A percentile compares a stretch with the other conserved stretches of the same genome.
Evolutionary conservation across 2,329 filamentous ascomycete species (phyloP).

Genomic region (Pestalotiopsis sp.): DNA sequence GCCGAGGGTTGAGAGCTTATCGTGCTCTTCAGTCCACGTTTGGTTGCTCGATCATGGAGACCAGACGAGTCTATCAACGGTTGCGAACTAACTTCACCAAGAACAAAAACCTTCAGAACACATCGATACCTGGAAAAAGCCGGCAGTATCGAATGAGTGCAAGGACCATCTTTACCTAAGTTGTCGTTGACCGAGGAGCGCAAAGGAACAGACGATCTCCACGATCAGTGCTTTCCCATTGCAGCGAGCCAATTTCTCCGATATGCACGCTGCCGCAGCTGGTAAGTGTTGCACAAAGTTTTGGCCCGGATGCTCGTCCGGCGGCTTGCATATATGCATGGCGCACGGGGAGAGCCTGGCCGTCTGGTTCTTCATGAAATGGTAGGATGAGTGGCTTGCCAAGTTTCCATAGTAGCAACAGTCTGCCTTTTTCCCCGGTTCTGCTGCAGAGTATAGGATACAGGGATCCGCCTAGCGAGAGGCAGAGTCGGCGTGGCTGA

Average conservation of each 20-base stretch:
- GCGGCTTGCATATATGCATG: not conserved
- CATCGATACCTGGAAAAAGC: too few relatives aligned
- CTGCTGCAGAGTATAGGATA: constrained; percentile 3
- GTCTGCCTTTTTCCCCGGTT: not conserved
- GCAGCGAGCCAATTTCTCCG: not conserved
- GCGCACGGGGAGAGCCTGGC: not conserved
- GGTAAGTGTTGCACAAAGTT: not conserved
- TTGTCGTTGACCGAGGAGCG: not conserved
- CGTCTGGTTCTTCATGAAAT: not conserved
- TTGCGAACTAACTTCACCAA: not conserved
- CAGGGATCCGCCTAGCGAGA: constrained; percentile 2
- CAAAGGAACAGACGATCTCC: not conserved
- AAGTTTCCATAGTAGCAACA: not conserved
- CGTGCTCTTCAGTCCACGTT: not conserved
- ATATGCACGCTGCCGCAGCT: not conserved
- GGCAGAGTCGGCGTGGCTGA: not conserved
- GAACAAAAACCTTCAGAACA: too few relatives aligned
- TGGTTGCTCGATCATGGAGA: not conserved
- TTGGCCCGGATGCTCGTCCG: not conserved
- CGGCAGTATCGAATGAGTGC: not conserved
- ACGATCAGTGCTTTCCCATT: not conserved
- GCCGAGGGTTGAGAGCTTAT: not conserved
- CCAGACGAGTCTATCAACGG: not conserved
- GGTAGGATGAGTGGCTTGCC: not conserved
- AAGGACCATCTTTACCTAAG: not conserved